phyloP scores from a whole-genome alignment of 106 monocot genomes.

The Acorus calamus region DNA sequence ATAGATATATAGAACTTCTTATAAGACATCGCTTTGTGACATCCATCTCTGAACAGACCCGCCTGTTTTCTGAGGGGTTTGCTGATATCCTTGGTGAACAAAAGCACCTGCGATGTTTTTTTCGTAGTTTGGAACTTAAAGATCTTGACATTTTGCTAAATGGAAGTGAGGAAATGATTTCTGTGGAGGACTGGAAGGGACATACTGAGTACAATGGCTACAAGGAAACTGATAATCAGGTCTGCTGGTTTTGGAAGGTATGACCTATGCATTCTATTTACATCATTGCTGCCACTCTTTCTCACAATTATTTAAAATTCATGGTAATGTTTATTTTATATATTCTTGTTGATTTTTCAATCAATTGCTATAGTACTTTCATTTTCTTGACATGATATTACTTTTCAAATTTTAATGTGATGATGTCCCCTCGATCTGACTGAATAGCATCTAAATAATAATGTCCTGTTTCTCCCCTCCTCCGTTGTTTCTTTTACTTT shows the following conservation, averaged over 20 bases:
- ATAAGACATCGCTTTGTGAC: conserved; percentile 47
- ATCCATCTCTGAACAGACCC: conserved; percentile 37
- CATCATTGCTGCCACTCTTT: no score
- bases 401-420: no score
- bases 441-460: no score
- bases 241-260: conserved; percentile 86
- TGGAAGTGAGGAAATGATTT: conserved; percentile 33
- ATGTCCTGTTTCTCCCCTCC: no score
- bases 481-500: no score
- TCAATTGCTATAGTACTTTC: no score
- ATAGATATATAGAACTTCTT: conserved; percentile 43
- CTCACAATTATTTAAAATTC: no score
- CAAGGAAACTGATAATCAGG: conserved; percentile 42
- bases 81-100: conserved; percentile 34
- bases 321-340: no score
- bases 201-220: conserved; percentile 71
- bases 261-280: no score
- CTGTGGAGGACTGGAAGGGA: conserved; percentile 48
- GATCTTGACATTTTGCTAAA: conserved; percentile 62
- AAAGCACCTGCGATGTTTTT: conserved; percentile 25
- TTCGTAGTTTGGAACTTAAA: conserved; percentile 45
- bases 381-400: no score
- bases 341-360: no score
- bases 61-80: conserved; percentile 50
- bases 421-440: no score